A percentile compares a stretch with the other conserved stretches of the same genome.
phyloP scores from a whole-genome alignment of 1,284 basidiomycete genomes.

The Marasmius oreades region DNA sequence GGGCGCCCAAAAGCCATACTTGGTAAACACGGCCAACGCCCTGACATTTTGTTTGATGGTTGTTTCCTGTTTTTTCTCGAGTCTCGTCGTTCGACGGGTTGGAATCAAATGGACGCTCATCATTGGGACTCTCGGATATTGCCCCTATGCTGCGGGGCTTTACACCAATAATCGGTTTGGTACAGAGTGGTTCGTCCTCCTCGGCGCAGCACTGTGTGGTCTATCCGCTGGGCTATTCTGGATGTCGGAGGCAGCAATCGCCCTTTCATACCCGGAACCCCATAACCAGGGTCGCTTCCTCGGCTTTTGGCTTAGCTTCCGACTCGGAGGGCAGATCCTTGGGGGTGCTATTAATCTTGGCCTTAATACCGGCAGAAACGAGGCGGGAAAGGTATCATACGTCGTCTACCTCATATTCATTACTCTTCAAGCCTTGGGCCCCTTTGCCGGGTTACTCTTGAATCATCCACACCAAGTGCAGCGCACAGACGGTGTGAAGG shows the following conservation, averaged over 20 bases:
- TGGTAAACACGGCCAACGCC: constrained; percentile 10
- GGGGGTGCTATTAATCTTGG: constrained; percentile 18
- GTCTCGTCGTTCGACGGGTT: constrained; percentile 3
- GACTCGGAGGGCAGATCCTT: constrained; percentile 14
- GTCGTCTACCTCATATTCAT: constrained; percentile 17
- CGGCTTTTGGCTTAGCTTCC: constrained; percentile 14
- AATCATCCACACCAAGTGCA: constrained; percentile 12
- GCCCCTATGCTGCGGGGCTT: constrained; percentile 15
- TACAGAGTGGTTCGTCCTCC: constrained; percentile 14
- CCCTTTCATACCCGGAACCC: constrained; percentile 16
- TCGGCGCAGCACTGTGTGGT: constrained; percentile 18
- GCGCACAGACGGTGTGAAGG: constrained; percentile 11
- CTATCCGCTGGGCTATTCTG: constrained; percentile 17
- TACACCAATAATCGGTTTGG: constrained; percentile 17
- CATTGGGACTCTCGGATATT: constrained; percentile 11
- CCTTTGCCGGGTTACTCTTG: constrained; percentile 13
- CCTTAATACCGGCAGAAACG: constrained; percentile 11
- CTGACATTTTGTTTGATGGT: constrained; percentile 12
- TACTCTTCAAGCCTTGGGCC: constrained; percentile 12
- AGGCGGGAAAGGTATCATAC: constrained; percentile 17
- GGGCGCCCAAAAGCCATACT: background rate
- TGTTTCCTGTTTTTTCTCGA: constrained; percentile 8
- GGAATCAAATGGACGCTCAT: constrained; percentile 11
- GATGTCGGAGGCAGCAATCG: constrained; percentile 16
- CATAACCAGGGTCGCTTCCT: constrained; percentile 14